A percentile compares a stretch with the other conserved stretches of the same genome.
Evolutionary conservation across 2,329 filamentous ascomycete genomes (phyloP).

Genomic region (Falciphora oryzae): DNA sequence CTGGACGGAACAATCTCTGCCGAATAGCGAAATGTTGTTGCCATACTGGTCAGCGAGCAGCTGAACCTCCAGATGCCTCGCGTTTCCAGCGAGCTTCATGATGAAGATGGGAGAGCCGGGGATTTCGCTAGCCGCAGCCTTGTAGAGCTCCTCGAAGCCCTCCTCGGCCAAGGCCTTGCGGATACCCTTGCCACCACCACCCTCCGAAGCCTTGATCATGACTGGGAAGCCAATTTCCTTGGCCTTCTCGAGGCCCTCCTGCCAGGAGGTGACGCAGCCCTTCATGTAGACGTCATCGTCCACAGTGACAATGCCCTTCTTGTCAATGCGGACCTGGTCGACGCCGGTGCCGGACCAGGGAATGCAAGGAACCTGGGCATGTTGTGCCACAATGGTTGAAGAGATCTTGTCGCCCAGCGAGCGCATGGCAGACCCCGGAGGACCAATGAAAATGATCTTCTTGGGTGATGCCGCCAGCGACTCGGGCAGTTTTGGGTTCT

Average conservation of each 20-base stretch:
- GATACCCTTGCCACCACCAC: slow-evolving; percentile 98
- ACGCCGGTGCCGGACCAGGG: slow-evolving; percentile 99
- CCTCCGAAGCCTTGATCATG: slow-evolving; percentile 99
- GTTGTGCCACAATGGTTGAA: slow-evolving; percentile 97
- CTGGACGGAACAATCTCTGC: slow-evolving; percentile 97
- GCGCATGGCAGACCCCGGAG: slow-evolving; percentile 96
- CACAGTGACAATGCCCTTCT: slow-evolving; percentile 86
- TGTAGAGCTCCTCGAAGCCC: slow-evolving; percentile 81
- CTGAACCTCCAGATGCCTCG: slow-evolving; percentile 94
- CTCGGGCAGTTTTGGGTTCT: slow-evolving; percentile 97
- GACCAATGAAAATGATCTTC: slow-evolving; percentile 98
- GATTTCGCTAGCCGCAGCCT: slow-evolving; percentile 93
- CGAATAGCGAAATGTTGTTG: slow-evolving; percentile 98
- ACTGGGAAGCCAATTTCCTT: slow-evolving; percentile 93
- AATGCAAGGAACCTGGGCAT: slow-evolving; percentile 93
- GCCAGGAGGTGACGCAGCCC: slow-evolving; percentile 82
- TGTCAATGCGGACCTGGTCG: slow-evolving; percentile 70
- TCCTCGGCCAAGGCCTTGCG: slow-evolving; percentile 86
- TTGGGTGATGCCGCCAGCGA: slow-evolving; percentile 92
- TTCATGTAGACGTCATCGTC: slow-evolving; percentile 77
- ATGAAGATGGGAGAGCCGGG: slow-evolving; percentile 99
- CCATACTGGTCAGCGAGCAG: slow-evolving; percentile 97
- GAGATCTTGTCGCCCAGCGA: slow-evolving; percentile 99
- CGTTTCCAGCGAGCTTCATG: slow-evolving; percentile 98
- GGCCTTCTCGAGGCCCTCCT: slow-evolving; percentile 84